Base-by-base conservation (phyloP, 139 green algal genomes). In the Coccomyxa sp. region DNA sequence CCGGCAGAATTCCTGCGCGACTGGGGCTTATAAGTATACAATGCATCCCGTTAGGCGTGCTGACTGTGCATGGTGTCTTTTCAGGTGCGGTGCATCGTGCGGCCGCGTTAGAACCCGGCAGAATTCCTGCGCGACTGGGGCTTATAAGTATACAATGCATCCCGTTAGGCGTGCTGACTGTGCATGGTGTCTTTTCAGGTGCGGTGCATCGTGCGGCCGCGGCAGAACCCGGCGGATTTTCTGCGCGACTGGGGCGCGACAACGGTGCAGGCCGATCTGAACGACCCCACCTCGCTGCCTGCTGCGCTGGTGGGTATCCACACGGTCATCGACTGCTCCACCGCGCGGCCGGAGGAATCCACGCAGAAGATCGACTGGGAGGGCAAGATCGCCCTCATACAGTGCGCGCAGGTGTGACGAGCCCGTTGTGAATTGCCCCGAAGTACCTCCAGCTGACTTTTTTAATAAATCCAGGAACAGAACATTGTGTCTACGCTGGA, bases 91-190 rank as follows among this genome's bases (percentile, higher is more conserved):
- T 99, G 96, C 90, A 93, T 98, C 16, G 97, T 99, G 28, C 87
- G 96, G 57, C 95, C 97, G 12, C 89, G 96, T 18, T 87, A 92
- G 77, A 97, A 92, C 68, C 96, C 97, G 18, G 97, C 97, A 58
- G 97, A 99, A 87, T 99, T 99, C 85, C 89, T 99, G 71, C 90
- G 97, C 16, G 97, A 99, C 85, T 99, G 97, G 97, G 97, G 97
- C 38, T n/a, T n/a, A n/a, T n/a, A n/a, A n/a, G n/a, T n/a, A n/a
- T n/a, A n/a, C n/a, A n/a, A n/a, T n/a, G n/a, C n/a, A n/a, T n/a
- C n/a, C n/a, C n/a, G n/a, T 11, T 51, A 51, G 7, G 38, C 38
- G 38, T 11, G 38, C 38, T 51, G 38, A 51, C 3, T 51, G 38
- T 51, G 38, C 38, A 51, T 51, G 3, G 7, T 51, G 27, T 32